Evolutionary conservation across 2,329 filamentous ascomycete species (phyloP).

Genomic region (Stagonosporopsis chrysanthemi): DNA sequence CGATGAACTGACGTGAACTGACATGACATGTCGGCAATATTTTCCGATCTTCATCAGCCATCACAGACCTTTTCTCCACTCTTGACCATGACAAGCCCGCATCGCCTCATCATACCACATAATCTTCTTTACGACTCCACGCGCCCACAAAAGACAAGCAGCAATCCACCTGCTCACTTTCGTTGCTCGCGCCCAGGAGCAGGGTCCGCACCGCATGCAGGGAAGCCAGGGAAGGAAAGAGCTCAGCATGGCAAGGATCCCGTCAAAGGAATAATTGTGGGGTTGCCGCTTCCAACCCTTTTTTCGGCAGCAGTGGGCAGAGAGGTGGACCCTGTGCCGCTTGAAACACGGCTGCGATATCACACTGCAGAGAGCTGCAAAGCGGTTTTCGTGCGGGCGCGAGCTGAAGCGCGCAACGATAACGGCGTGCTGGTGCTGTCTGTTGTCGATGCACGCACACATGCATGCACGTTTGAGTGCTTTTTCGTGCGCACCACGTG

Average conservation of each 20-base stretch:
- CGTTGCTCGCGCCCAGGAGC: conserved; percentile 2
- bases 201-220: conserved; percentile 10
- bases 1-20: conserved; percentile 2
- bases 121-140: background rate
- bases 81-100: background rate
- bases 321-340: background rate
- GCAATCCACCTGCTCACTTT: conserved; percentile 1
- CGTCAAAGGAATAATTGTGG: conserved; percentile 4
- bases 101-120: conserved; percentile 8
- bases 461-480: background rate
- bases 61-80: conserved; percentile 1
- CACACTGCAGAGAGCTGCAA: conserved; percentile 2
- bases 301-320: background rate
- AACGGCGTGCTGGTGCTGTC: background rate
- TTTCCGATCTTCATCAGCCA: background rate
- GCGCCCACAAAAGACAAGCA: conserved; percentile 2
- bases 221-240: background rate
- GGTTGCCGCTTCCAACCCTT: conserved; percentile 10
- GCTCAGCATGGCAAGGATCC: background rate
- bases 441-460: no score
- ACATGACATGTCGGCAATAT: conserved; percentile 2
- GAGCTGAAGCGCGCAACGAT: background rate
- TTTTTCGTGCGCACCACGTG: conserved; percentile 3
- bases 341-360: conserved; percentile 20
- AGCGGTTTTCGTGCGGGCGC: background rate